phyloP scores from a whole-genome alignment of 2,329 filamentous ascomycete genomes.

The Trichoderma asperellum region DNA sequence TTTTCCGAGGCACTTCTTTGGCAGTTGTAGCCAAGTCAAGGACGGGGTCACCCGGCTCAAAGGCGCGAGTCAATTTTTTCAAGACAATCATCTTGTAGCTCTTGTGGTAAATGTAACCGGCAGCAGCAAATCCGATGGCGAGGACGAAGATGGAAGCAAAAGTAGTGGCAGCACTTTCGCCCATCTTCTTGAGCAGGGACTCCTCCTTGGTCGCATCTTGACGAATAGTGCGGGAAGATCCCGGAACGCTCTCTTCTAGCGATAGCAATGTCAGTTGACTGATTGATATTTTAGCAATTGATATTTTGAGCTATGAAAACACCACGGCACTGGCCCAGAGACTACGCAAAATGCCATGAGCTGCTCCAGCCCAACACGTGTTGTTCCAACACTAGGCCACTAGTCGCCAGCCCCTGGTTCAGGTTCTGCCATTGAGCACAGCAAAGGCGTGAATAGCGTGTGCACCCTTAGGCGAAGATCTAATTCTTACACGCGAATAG shows the following conservation, averaged over 20 bases:
- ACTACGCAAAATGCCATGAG: slow-evolving; percentile 5
- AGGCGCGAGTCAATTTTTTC: slow-evolving; percentile 91
- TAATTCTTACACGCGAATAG: neutral
- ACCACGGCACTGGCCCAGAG: neutral
- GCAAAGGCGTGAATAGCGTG: neutral
- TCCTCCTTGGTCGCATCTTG: slow-evolving; percentile 37
- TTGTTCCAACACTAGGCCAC: neutral
- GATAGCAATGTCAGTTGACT: slow-evolving; percentile 1
- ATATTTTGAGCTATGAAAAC: neutral
- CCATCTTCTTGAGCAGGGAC: slow-evolving; percentile 62
- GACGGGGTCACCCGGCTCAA: slow-evolving; percentile 88
- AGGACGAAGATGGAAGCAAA: slow-evolving; percentile 75
- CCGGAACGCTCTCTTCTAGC: slow-evolving; percentile 4
- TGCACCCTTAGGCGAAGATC: neutral
- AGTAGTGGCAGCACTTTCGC: slow-evolving; percentile 75
- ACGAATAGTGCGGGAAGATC: neutral
- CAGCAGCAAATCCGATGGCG: slow-evolving; percentile 64
- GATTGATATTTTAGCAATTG: neutral
- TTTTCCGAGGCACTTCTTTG: slow-evolving; percentile 56
- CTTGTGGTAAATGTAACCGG: slow-evolving; percentile 78
- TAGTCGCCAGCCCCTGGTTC: neutral
- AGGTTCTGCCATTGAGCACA: neutral
- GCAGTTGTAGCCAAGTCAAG: slow-evolving; percentile 74
- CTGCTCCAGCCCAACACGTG: neutral
- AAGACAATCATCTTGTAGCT: slow-evolving; percentile 89